Percentiles rank a stretch among this genome's conserved stretches.
phyloP scores from a whole-genome alignment of 1,284 basidiomycete genomes.

The Salmacisia buchloeana region DNA sequence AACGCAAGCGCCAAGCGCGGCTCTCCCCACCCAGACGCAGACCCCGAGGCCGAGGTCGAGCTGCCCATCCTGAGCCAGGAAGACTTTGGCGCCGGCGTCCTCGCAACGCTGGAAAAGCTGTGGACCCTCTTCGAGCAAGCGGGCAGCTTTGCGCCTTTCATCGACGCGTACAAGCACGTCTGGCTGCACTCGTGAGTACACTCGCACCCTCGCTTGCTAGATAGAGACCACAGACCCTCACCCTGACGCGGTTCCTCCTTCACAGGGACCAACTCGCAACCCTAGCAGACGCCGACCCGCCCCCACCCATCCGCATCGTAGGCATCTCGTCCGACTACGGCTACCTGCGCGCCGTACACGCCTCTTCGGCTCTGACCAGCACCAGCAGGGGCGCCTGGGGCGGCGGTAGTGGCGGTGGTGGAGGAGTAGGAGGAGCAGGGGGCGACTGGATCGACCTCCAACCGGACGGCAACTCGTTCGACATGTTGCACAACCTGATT shows the following conservation, averaged over 20 bases:
- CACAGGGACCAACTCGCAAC: conserved; percentile 75
- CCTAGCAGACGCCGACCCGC: conserved; percentile 69
- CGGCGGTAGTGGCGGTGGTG: neutral
- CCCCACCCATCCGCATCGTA: conserved; percentile 67
- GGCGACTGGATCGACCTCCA: conserved; percentile 61
- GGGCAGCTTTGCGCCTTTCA: conserved; percentile 45
- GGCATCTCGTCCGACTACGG: conserved; percentile 85
- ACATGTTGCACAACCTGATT: conserved; percentile 86
- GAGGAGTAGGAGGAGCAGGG: conserved; percentile 11
- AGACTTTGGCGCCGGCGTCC: conserved; percentile 66
- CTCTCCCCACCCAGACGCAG: too few relatives aligned
- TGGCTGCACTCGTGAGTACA: conserved; percentile 83
- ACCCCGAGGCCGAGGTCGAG: conserved; percentile 14
- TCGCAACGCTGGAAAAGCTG: conserved; percentile 71
- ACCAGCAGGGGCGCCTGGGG: conserved; percentile 31
- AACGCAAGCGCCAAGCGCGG: conserved; percentile 27
- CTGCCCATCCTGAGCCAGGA: conserved; percentile 63
- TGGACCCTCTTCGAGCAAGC: conserved; percentile 67
- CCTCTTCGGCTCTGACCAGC: conserved; percentile 20
- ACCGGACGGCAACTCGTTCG: conserved; percentile 95
- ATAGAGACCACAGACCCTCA: neutral
- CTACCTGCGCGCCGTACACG: conserved; percentile 71
- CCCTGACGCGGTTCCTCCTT: neutral
- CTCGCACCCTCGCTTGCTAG: neutral
- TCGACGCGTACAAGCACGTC: conserved; percentile 60